These are phyloP conservation scores for Ceratobasidium papillatum DNA, from an alignment of 1,284 basidiomycete species.

Conservation along the genomic window DNA sequence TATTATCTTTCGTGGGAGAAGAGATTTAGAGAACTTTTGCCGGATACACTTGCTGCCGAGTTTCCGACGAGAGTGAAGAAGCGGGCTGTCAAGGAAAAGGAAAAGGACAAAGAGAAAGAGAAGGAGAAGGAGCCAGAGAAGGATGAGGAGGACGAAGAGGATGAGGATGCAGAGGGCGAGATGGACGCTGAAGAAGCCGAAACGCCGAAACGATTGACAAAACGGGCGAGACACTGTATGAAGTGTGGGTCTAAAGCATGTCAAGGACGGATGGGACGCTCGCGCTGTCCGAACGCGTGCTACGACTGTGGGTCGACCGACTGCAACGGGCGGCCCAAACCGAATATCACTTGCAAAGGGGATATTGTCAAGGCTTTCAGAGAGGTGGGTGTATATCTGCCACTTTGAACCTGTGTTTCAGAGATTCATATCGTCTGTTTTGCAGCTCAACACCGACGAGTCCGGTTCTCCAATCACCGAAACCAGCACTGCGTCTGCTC, in stretches of 20 bases:
- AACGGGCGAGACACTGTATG: conserved; percentile 30
- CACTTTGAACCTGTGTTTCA: not conserved
- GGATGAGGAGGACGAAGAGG: not conserved
- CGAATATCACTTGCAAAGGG: conserved; percentile 34
- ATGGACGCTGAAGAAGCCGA: not conserved
- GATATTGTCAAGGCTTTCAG: conserved; percentile 1
- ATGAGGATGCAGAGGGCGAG: conserved; percentile 2
- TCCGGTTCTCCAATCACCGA: not conserved
- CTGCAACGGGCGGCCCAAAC: conserved; percentile 19
- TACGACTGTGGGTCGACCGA: conserved; percentile 12
- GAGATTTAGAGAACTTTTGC: conserved; percentile 25
- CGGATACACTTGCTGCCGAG: conserved; percentile 13
- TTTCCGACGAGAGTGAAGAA: conserved; percentile 18
- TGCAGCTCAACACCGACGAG: conserved; percentile 8
- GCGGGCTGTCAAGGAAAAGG: conserved; percentile 7
- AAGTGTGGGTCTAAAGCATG: conserved; percentile 33
- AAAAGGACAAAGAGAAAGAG: not conserved
- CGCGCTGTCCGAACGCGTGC: conserved; percentile 27
- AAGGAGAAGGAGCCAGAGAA: not conserved
- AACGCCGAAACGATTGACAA: not conserved
- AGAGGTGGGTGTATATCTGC: conserved; percentile 10
- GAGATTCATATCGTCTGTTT: not conserved
- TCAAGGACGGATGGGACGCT: conserved; percentile 10
- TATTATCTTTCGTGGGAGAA: conserved; percentile 39
- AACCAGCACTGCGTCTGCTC: not conserved